Evolutionary conservation across 192 early-diverging fungal species (phyloP).

Genomic region (Lobosporangium transversale): DNA sequence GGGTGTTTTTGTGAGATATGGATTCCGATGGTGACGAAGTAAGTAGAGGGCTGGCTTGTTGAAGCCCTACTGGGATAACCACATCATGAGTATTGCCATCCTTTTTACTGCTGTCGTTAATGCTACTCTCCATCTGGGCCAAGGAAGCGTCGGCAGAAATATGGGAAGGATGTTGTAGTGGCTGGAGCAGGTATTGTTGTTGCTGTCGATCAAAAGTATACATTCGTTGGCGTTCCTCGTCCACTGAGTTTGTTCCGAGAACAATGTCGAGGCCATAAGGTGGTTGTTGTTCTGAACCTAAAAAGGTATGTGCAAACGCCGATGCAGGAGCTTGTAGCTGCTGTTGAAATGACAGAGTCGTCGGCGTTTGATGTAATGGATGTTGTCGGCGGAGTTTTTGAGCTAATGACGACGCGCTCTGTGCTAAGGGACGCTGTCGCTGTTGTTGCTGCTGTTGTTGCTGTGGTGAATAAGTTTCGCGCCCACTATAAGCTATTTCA

Average conservation of each 20-base stretch:
- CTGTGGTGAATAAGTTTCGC: background rate
- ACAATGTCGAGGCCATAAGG: constrained; percentile 30
- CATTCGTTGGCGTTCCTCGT: too few relatives aligned
- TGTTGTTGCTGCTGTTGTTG: constrained; percentile 1
- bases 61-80: too few relatives aligned
- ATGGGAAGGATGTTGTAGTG: too few relatives aligned
- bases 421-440: background rate
- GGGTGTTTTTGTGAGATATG: background rate
- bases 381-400: constrained; percentile 3
- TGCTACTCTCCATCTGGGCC: too few relatives aligned
- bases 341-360: too few relatives aligned
- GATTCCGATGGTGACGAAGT: background rate
- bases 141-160: too few relatives aligned
- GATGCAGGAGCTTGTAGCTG: constrained; percentile 8
- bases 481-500: constrained; percentile 26
- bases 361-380: constrained; percentile 22
- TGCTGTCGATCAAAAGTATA: background rate
- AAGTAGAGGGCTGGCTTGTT: background rate
- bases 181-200: too few relatives aligned
- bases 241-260: constrained; percentile 1
- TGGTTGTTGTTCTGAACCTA: constrained; percentile 39
- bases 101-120: too few relatives aligned
- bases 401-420: too few relatives aligned
- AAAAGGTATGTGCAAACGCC: constrained; percentile 48
- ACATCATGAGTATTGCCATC: too few relatives aligned